Evolutionary conservation across 116 monocot species (phyloP).

Genomic region (Zostera marina): DNA sequence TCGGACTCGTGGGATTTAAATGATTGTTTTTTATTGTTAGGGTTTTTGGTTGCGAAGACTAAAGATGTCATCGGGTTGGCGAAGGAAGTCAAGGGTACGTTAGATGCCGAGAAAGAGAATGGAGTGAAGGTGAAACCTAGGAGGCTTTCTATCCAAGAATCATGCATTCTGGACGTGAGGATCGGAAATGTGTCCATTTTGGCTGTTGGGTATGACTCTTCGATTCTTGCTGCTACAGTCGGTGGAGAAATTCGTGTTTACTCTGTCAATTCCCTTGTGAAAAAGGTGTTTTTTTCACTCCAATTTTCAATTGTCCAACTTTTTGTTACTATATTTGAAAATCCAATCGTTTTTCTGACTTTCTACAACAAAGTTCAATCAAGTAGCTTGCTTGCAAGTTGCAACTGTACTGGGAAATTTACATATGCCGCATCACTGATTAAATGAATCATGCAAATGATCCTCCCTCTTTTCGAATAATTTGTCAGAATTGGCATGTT

Average conservation of each 20-base stretch:
- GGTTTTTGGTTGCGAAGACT: constrained; percentile 69
- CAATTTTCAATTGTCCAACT: not conserved
- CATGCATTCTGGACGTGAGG: constrained; percentile 39
- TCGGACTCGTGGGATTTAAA: not conserved
- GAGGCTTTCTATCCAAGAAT: constrained; percentile 19
- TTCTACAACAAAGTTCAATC: not conserved
- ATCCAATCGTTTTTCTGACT: not conserved
- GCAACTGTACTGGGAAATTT: too few species aligned
- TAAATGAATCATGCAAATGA: not conserved
- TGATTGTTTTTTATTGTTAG: constrained; percentile 15
- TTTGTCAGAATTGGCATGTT: not conserved
- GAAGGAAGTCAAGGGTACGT: constrained; percentile 40
- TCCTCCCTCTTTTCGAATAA: not conserved
- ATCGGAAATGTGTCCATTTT: constrained; percentile 52
- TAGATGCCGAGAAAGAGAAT: constrained; percentile 13
- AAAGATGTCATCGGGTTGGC: constrained; percentile 42
- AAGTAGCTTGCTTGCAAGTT: too few species aligned
- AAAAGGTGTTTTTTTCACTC: constrained; percentile 31
- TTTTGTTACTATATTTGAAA: not conserved
- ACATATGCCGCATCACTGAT: not conserved
- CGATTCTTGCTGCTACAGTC: constrained; percentile 34
- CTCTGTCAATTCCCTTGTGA: constrained; percentile 28
- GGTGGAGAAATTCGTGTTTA: constrained; percentile 43
- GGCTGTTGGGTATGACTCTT: constrained; percentile 42
- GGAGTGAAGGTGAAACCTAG: constrained; percentile 2